A percentile compares a stretch with the other conserved stretches of the same genome.
phyloP scores from a whole-genome alignment of 2,329 filamentous ascomycete species.

The Cladosporium colombiae region DNA sequence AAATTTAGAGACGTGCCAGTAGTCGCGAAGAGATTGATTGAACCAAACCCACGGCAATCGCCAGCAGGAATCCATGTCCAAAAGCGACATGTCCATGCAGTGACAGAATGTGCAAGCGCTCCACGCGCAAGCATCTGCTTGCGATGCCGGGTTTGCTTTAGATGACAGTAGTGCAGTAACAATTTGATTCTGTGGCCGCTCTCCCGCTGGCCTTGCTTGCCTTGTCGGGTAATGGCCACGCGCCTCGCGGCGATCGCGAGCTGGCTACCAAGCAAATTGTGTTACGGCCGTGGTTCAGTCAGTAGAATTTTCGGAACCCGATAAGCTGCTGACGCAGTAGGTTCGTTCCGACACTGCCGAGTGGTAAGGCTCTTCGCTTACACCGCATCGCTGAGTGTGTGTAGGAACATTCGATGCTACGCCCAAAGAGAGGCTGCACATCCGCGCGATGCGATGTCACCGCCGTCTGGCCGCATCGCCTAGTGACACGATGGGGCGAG shows the following conservation, averaged over 20 bases:
- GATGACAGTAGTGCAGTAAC: slow-evolving; percentile 13
- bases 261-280: neutral
- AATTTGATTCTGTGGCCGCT: neutral
- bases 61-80: neutral
- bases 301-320: neutral
- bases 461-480: slow-evolving; percentile 13
- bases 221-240: neutral
- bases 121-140: neutral
- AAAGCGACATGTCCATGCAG: slow-evolving; percentile 4
- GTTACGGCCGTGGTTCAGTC: slow-evolving; percentile 8
- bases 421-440: slow-evolving; percentile 3
- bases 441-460: slow-evolving; percentile 17
- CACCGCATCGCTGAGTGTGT: slow-evolving; percentile 10
- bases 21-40: slow-evolving; percentile 1
- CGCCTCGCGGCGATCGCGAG: neutral
- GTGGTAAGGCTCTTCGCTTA: slow-evolving; percentile 12
- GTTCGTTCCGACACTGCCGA: slow-evolving; percentile 8
- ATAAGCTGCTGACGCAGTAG: slow-evolving; percentile 9
- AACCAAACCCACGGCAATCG: neutral
- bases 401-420: neutral
- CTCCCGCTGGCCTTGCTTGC: neutral
- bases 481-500: slow-evolving; percentile 13
- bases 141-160: neutral
- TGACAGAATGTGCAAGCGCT: neutral
- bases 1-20: slow-evolving; percentile 1